Conservation (phyloP, 805 yeast genomes). For the Candida incommunis region DNA sequence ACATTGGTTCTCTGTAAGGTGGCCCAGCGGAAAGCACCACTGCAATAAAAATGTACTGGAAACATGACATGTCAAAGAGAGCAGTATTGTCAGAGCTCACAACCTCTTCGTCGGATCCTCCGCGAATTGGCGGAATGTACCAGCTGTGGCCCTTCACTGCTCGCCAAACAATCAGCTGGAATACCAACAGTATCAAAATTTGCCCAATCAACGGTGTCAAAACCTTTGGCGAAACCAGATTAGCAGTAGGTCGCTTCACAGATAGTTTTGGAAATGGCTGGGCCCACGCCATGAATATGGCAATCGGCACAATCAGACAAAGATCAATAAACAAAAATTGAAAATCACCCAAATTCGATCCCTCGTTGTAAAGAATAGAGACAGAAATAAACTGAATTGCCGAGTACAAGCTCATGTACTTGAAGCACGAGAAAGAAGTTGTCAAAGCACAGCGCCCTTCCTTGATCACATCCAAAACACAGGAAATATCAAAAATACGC, state of each 20-base stretch:
- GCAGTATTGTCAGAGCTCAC: slow-evolving; percentile 83
- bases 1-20: slow-evolving; percentile 74
- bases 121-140: slow-evolving; percentile 73
- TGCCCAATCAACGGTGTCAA: slow-evolving; percentile 71
- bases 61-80: slow-evolving; percentile 65
- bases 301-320: slow-evolving; percentile 82
- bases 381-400: slow-evolving; percentile 92
- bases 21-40: slow-evolving; percentile 81
- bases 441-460: slow-evolving; percentile 94
- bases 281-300: slow-evolving; percentile 96
- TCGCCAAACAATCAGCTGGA: slow-evolving; percentile 61
- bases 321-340: slow-evolving; percentile 91
- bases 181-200: slow-evolving; percentile 44
- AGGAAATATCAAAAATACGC: slow-evolving; percentile 74
- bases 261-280: slow-evolving; percentile 50
- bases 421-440: slow-evolving; percentile 92
- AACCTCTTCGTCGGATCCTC: slow-evolving; percentile 66
- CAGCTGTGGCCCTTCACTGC: slow-evolving; percentile 42
- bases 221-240: slow-evolving; percentile 78
- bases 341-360: slow-evolving; percentile 91
- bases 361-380: slow-evolving; percentile 69
- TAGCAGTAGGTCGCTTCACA: slow-evolving; percentile 81
- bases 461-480: slow-evolving; percentile 79
- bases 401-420: slow-evolving; percentile 92
- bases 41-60: slow-evolving; percentile 80